Base-by-base conservation (phyloP, 306 rosid genomes). In the Calophaca sinica region DNA sequence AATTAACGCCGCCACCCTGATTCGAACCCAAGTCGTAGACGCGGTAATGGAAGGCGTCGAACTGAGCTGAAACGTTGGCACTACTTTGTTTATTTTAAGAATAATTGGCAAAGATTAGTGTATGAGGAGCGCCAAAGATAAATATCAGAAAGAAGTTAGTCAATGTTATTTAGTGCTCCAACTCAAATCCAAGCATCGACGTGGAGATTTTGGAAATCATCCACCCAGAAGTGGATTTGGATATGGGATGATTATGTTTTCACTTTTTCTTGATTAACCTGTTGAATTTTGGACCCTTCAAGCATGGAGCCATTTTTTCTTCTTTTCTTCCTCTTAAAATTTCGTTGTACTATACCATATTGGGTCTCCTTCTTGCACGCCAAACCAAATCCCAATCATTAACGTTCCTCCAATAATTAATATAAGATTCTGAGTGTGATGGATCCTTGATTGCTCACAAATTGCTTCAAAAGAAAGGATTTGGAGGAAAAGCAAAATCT, bases 321-420 rank as follows among this genome's bases (percentile, higher is more conserved):
- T 46, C 2, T 10, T 36, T 3, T 32, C 12, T 5, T 51, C n/a
- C 9, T 33, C 51, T 41, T 20, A 9, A 6, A 15, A 68, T 41
- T 36, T 67, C 13, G 3, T 29, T 57, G 14, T 41, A 68, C 7
- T 5, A 7, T 41, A n/a, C n/a, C n/a, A 36, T 42, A 41, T 68
- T 68, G 68, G 72, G 13, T 61, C 3, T 51, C 11, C 73, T 65
- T 44, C 61, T 81, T 73, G 66, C 85, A 81, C 79, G 85, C 85
- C 82, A 76, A 61, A 52, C 64, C 70, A 64, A 76, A 64, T 70
- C 48, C 54, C 75, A 82, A 82, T 82, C 71, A 76, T 77, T 58
- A 71, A 32, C 49, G 26, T 65, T 39, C 66, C 68, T 62, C 32
- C 46, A 62, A 53, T 75, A 53, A 33, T 33, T 33, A 20, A 7